Evolutionary conservation across 306 rosid species (phyloP).

Genomic region (Chamaecrista fasciculata): DNA sequence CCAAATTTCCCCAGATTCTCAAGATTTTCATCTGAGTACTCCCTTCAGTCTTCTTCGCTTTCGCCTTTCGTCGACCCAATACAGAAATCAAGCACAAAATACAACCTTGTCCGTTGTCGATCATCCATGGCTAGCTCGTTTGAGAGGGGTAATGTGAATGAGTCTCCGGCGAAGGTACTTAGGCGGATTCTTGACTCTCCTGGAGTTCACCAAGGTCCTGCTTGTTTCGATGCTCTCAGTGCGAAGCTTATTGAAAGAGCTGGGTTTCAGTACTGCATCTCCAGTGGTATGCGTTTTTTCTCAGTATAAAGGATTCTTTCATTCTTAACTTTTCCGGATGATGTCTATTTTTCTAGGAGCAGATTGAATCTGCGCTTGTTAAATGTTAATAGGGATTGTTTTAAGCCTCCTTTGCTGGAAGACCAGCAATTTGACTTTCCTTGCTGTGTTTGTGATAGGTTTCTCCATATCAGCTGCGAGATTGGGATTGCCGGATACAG

Average conservation of each 20-base stretch:
- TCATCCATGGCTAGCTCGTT: conserved; percentile 29
- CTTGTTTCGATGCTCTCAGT: conserved; percentile 83
- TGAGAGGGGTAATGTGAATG: conserved; percentile 14
- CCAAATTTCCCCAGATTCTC: neutral
- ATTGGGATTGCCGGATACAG: conserved; percentile 83
- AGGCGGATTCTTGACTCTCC: conserved; percentile 53
- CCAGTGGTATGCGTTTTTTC: conserved; percentile 51
- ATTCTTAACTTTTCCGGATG: neutral
- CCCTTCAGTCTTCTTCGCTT: neutral
- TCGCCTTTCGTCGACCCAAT: neutral
- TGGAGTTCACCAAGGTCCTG: conserved; percentile 82
- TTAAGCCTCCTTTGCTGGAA: neutral
- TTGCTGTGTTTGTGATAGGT: conserved; percentile 39
- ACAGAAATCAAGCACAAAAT: neutral
- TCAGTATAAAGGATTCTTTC: neutral
- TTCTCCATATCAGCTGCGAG: conserved; percentile 79
- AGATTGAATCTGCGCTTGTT: neutral
- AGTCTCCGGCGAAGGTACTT: conserved; percentile 53
- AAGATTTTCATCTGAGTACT: neutral
- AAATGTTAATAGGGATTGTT: neutral
- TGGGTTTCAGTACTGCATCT: conserved; percentile 72
- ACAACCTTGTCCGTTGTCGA: neutral
- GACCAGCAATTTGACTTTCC: neutral
- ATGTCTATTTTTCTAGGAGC: neutral
- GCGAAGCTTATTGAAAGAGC: conserved; percentile 74